Evolutionary conservation across 257 asterid genomes (phyloP).

Genomic region (Anisodus acutangulus): DNA sequence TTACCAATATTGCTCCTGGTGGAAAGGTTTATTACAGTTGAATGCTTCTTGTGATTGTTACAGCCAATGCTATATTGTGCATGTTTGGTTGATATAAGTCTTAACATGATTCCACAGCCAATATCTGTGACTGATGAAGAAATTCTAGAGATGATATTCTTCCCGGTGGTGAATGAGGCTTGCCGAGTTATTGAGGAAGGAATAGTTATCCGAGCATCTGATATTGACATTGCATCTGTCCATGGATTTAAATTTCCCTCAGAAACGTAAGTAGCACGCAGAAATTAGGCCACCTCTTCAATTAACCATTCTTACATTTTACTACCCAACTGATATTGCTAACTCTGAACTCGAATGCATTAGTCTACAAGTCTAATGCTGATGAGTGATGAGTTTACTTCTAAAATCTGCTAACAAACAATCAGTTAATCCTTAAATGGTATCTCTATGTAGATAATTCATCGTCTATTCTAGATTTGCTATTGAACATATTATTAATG

Average conservation of each 20-base stretch:
- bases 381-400: too few relatives aligned
- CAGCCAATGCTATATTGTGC: neutral
- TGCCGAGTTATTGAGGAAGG: constrained; percentile 41
- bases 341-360: too few relatives aligned
- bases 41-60: neutral
- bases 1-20: constrained; percentile 25
- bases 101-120: constrained; percentile 13
- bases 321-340: too few relatives aligned
- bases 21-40: constrained; percentile 27
- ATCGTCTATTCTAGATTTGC: neutral
- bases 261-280: constrained; percentile 15
- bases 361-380: neutral
- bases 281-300: neutral
- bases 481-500: neutral
- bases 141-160: constrained; percentile 37
- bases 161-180: constrained; percentile 44
- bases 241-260: neutral
- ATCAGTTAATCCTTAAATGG: too few relatives aligned
- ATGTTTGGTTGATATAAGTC: neutral
- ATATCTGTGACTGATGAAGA: constrained; percentile 26
- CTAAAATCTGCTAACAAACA: too few relatives aligned
- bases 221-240: neutral
- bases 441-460: neutral
- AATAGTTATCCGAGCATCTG: constrained; percentile 35
- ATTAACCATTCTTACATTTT: too few relatives aligned